phyloP scores from a whole-genome alignment of 441 rosid species.

The Geranium incanum region DNA sequence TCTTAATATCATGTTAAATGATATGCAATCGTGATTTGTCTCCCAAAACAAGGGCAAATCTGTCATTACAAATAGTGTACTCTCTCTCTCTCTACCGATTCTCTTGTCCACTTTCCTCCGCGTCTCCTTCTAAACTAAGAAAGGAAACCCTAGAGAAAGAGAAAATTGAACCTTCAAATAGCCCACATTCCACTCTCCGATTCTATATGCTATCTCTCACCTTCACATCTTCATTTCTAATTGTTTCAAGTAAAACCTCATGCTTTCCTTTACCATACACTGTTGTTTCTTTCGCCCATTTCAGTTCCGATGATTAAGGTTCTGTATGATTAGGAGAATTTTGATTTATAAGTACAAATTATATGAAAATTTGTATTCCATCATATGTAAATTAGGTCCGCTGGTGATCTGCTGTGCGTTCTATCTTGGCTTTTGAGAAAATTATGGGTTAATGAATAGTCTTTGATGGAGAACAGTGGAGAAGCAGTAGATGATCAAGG shows the following conservation, averaged over 20 bases:
- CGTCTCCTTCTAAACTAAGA: conserved; percentile 2
- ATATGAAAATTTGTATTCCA: background rate
- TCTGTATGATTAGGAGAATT: background rate
- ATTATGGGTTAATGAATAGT: conserved; percentile 14
- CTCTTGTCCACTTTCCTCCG: background rate
- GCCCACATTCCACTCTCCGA: background rate
- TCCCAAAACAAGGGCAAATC: background rate
- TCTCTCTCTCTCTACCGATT: background rate
- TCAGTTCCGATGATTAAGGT: background rate
- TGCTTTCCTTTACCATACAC: background rate
- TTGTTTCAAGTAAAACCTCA: background rate
- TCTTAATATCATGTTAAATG: too few species aligned
- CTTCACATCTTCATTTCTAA: background rate
- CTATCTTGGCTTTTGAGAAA: conserved; percentile 9
- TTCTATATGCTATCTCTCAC: background rate
- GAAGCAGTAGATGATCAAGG: conserved; percentile 59
- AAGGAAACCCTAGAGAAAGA: background rate
- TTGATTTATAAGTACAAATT: background rate
- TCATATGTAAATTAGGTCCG: conserved; percentile 1
- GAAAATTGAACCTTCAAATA: background rate
- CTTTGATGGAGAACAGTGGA: conserved; percentile 42
- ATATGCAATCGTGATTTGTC: background rate
- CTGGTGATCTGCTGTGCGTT: conserved; percentile 1
- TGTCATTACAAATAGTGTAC: background rate
- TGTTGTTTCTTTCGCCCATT: background rate